phyloP scores from a whole-genome alignment of 371 early-diverging fungal species.

The Mucor irregularis region DNA sequence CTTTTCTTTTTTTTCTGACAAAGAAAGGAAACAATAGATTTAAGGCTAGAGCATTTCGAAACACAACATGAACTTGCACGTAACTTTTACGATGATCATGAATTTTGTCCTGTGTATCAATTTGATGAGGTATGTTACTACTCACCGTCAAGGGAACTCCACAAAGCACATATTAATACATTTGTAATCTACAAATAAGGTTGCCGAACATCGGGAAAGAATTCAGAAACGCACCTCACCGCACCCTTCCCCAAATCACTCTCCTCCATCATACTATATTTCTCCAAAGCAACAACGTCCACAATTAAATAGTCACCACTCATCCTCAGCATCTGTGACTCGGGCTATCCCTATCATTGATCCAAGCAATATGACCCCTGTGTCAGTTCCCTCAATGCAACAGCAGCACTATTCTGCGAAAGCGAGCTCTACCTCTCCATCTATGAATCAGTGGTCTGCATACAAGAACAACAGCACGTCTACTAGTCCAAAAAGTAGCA shows the following conservation, averaged over 20 bases:
- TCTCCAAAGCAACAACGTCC: background rate
- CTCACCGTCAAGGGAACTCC: no score
- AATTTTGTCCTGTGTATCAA: constrained; percentile 38
- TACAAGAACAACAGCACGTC: background rate
- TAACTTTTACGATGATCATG: constrained; percentile 47
- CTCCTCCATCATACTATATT: constrained; percentile 13
- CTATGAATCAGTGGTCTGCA: constrained; percentile 10
- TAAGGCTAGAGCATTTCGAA: constrained; percentile 36
- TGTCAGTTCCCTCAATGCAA: constrained; percentile 17
- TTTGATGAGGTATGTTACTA: constrained; percentile 30
- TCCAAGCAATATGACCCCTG: constrained; percentile 38
- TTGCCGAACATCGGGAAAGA: constrained; percentile 36
- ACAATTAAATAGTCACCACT: background rate
- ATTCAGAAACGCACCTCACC: constrained; percentile 42
- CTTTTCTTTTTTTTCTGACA: no score
- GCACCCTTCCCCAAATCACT: constrained; percentile 32
- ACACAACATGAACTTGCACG: constrained; percentile 44
- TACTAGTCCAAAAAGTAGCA: constrained; percentile 1
- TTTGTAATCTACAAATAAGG: background rate
- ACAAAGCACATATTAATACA: background rate
- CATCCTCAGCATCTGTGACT: background rate
- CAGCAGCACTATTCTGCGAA: background rate
- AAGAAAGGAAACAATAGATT: background rate
- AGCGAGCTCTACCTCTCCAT: background rate
- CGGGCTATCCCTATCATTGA: constrained; percentile 43